Conservation (phyloP, 208 protist species). For the Acanthamoeba divionensis region DNA sequence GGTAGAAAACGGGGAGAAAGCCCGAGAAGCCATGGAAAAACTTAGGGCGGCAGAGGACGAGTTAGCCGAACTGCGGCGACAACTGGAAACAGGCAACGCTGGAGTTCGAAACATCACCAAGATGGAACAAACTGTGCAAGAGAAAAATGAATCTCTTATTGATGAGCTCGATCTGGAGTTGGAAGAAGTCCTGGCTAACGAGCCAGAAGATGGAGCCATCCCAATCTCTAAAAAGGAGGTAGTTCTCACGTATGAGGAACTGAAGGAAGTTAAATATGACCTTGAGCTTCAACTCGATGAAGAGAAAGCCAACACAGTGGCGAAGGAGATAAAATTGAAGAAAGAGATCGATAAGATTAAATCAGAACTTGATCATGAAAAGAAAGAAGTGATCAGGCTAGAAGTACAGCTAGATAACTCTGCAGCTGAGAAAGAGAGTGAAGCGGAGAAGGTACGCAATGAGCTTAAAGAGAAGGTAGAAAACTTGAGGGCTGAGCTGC, state of each 20-base stretch:
- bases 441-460: background rate
- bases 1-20: too few species aligned
- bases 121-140: slow-evolving; percentile 3
- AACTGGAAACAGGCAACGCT: background rate
- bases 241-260: background rate
- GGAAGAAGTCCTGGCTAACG: slow-evolving; percentile 1
- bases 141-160: slow-evolving; percentile 20
- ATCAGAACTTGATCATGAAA: background rate
- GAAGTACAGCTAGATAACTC: slow-evolving; percentile 25
- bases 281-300: slow-evolving; percentile 39
- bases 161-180: slow-evolving; percentile 7
- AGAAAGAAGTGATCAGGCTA: slow-evolving; percentile 18
- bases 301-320: background rate
- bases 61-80: background rate
- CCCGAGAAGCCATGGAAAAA: background rate
- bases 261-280: slow-evolving; percentile 1
- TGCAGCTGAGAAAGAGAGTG: background rate
- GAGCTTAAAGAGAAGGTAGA: slow-evolving; percentile 18
- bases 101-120: slow-evolving; percentile 29
- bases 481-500: background rate
- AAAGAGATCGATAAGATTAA: background rate
- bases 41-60: background rate
- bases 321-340: background rate
- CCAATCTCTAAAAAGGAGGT: background rate
- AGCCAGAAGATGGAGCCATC: background rate